Evolutionary conservation across 345 rosid species (phyloP).

Genomic region (Salix brachista): DNA sequence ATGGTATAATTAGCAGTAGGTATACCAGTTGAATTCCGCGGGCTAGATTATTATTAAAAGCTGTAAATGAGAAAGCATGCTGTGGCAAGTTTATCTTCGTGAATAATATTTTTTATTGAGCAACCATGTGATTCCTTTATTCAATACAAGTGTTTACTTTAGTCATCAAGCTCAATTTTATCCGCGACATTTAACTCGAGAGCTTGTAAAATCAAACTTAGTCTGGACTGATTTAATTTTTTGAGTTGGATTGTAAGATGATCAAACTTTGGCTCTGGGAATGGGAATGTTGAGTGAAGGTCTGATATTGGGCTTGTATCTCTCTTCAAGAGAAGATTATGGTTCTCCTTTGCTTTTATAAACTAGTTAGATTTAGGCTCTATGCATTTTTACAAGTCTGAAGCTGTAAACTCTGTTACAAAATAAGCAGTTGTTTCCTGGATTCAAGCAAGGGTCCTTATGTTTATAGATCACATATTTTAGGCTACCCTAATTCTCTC

Average conservation of each 20-base stretch:
- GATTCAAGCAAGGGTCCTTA: neutral
- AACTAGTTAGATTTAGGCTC: neutral
- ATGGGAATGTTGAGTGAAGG: conserved; percentile 49
- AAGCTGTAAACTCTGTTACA: neutral
- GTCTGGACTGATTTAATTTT: too few species aligned
- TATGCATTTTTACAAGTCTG: too few species aligned
- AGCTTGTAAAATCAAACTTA: neutral
- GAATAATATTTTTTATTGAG: neutral
- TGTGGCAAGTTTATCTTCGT: conserved; percentile 1
- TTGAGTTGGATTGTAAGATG: too few species aligned
- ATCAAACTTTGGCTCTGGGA: neutral
- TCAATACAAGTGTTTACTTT: neutral
- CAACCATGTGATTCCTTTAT: neutral
- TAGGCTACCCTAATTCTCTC: too few species aligned
- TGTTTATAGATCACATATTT: too few species aligned
- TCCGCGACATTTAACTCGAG: too few species aligned
- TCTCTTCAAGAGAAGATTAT: neutral
- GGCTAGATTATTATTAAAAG: neutral
- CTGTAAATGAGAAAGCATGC: neutral
- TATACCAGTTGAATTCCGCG: too few species aligned
- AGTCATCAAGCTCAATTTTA: neutral
- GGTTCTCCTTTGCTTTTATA: neutral
- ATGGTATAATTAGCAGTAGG: too few species aligned
- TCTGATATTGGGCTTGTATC: neutral
- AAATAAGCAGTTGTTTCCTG: neutral